Evolutionary conservation across 192 early-diverging fungal genomes (phyloP), one percentile per base, ranked within the genome.

Genomic region (Thoreauomyces humboldtii): DNA sequence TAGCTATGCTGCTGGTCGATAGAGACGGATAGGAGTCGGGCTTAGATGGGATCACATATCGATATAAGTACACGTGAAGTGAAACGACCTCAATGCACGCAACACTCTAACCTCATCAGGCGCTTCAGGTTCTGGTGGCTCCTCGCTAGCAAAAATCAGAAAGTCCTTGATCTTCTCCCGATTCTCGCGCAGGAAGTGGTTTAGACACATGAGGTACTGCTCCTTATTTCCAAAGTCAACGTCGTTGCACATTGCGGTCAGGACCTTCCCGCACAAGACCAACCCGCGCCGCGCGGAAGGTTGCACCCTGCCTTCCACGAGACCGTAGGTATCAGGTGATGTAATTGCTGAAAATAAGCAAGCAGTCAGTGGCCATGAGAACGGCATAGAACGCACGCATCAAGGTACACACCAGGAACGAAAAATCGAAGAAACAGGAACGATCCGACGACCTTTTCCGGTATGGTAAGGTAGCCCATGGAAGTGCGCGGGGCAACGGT

Each of bases 361-460:
- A 61, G n/a, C n/a, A n/a, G n/a, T n/a, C n/a, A 12, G 25, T n/a
- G 47, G n/a, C 21, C 22, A 24, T 1, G 35, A 28, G 74, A 2
- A 11, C 9, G 24, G 7, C 19, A 24, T 21, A 25, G 27, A 38
- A n/a, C n/a, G n/a, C 52, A 55, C 33, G 17, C 38, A 12, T 41
- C 38, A 9, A 17, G 11, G 38, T 21, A 33, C 66, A 14, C 71
- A 84, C 82, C 74, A 34, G 83, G 83, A n/a, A 86, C 68, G 35
- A 86, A 63, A 47, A 83, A 81, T 37, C 83, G 60, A 7, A 86
- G 64, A 69, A 86, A 86, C 15, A 86, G 58, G 21, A 86, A 83
- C 59, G 86, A 86, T 41, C 87, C 87, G 46, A 90, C 78, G 2
- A 90, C 77, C 31, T 83, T 84, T 56, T 90, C 88, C 0, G 79